These are phyloP conservation scores for Boletus huronensis DNA, from an alignment of 768 basidiomycete species.

Conservation along the genomic window DNA sequence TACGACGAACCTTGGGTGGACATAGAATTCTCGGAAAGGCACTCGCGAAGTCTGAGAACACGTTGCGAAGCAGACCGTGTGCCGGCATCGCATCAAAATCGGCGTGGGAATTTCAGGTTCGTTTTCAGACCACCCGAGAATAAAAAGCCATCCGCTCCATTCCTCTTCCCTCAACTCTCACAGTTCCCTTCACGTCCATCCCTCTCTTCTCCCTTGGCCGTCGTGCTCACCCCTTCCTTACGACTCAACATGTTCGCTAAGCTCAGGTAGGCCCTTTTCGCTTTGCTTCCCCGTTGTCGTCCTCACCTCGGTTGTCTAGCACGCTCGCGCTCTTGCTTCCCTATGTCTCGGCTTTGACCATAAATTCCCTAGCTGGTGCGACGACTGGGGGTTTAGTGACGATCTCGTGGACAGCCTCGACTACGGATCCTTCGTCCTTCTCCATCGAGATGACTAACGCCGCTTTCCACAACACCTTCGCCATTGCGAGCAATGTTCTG, in stretches of 20 bases:
- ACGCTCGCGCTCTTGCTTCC: constrained; percentile 45
- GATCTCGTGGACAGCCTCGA: constrained; percentile 43
- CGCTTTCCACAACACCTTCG: constrained; percentile 50
- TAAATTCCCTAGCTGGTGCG: constrained; percentile 36
- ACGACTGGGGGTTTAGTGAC: constrained; percentile 35
- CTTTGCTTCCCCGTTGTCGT: neutral
- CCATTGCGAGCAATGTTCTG: constrained; percentile 53
- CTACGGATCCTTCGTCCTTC: constrained; percentile 42
- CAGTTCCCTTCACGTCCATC: constrained; percentile 19
- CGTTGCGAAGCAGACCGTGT: constrained; percentile 4
- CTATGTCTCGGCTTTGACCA: constrained; percentile 41
- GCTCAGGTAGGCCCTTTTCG: constrained; percentile 37
- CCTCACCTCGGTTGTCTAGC: constrained; percentile 21
- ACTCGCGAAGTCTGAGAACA: constrained; percentile 9
- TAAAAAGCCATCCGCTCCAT: constrained; percentile 18
- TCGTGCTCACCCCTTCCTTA: constrained; percentile 4
- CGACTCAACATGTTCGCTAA: constrained; percentile 48
- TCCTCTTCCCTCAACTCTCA: constrained; percentile 1
- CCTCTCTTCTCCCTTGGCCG: constrained; percentile 2
- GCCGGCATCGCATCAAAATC: constrained; percentile 19
- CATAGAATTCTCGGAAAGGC: constrained; percentile 8
- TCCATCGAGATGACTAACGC: constrained; percentile 47
- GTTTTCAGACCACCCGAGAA: constrained; percentile 8
- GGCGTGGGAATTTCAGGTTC: constrained; percentile 23
- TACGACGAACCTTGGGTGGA: constrained; percentile 2